A percentile compares a stretch with the other conserved stretches of the same genome.
These are phyloP conservation scores for Penicillium odoratum DNA, from an alignment of 495 filamentous ascomycete genomes.

Conservation along the genomic window DNA sequence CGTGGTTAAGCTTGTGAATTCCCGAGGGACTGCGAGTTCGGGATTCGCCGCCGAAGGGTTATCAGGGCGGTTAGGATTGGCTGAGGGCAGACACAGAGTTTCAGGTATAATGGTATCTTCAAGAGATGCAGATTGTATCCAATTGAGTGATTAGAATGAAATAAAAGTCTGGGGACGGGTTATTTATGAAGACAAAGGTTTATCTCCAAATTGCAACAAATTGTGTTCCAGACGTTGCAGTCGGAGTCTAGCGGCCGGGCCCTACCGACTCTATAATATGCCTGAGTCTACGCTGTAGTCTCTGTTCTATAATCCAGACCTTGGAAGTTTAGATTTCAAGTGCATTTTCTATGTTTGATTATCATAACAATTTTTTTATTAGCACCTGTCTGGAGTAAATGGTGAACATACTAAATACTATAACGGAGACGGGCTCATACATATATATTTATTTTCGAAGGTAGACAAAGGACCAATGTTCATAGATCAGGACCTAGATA, in stretches of 20 bases:
- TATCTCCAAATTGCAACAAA: background rate
- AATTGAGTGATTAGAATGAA: background rate
- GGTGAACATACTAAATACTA: too few species aligned
- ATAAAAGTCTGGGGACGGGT: background rate
- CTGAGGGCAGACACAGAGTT: conserved; percentile 3
- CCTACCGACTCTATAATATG: background rate
- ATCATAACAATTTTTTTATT: too few species aligned
- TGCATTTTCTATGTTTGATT: too few species aligned
- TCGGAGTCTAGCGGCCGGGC: conserved; percentile 7
- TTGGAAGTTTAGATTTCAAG: too few species aligned
- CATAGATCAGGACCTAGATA: too few species aligned
- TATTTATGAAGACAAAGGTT: conserved; percentile 2
- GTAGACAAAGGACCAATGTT: too few species aligned
- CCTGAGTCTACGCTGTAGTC: conserved; percentile 6
- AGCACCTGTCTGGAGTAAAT: too few species aligned
- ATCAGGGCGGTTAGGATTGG: conserved; percentile 11
- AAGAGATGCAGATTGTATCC: background rate
- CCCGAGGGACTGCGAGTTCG: conserved; percentile 31
- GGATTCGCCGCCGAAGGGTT: conserved; percentile 35
- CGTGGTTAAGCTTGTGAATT: conserved; percentile 19
- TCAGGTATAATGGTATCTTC: background rate
- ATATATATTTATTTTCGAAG: background rate
- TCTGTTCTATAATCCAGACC: conserved; percentile 3
- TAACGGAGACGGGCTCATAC: too few species aligned
- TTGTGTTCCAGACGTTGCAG: background rate